phyloP scores from a whole-genome alignment of 257 asterid species.

The Cynanchum wilfordii region DNA sequence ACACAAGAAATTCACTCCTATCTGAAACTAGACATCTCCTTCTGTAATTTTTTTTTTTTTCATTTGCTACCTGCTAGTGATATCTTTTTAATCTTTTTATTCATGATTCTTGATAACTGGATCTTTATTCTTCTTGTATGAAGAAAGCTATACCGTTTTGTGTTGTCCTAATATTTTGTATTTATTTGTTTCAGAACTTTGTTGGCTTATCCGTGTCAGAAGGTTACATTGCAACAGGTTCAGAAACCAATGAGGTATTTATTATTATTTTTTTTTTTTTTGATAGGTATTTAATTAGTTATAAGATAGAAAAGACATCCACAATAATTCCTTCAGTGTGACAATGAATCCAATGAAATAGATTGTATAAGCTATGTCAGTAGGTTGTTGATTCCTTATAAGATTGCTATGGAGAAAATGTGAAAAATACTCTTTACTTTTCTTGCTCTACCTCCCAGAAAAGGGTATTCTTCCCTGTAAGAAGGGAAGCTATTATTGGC shows the following conservation, averaged over 20 bases:
- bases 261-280: too few species aligned
- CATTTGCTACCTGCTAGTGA: background rate
- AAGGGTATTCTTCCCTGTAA: too few species aligned
- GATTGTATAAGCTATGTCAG: background rate
- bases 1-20: background rate
- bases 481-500: too few species aligned
- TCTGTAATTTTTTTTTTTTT: too few species aligned
- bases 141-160: background rate
- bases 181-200: conserved; percentile 63
- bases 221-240: conserved; percentile 94
- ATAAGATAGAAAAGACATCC: background rate
- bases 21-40: too few species aligned
- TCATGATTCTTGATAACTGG: background rate
- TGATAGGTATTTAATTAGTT: conserved; percentile 47
- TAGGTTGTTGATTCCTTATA: background rate
- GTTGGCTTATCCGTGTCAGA: conserved; percentile 94
- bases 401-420: background rate
- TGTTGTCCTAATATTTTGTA: conserved; percentile 1
- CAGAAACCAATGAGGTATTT: conserved; percentile 98
- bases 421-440: background rate
- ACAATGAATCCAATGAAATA: background rate
- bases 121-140: background rate
- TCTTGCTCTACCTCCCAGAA: background rate
- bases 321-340: background rate
- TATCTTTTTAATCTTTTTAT: background rate